These are phyloP conservation scores for Rhizopus sp. DNA, from an alignment of 371 early-diverging fungal genomes.

Conservation along the genomic window DNA sequence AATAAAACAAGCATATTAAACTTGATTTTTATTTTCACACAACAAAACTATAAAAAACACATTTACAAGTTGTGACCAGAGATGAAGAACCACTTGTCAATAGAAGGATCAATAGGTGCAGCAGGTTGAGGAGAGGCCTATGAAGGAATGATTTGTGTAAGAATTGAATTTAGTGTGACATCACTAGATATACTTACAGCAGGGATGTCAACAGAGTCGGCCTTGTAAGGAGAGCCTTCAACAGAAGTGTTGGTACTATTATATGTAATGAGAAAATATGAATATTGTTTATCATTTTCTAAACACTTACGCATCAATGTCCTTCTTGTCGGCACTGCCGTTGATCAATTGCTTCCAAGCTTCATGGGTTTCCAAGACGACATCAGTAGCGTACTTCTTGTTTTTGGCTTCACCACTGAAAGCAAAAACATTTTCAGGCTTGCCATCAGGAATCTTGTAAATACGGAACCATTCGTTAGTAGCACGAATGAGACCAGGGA, in stretches of 20 bases:
- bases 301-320: conserved; percentile 57
- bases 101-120: conserved; percentile 70
- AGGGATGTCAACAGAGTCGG: conserved; percentile 32
- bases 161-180: conserved; percentile 29
- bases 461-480: conserved; percentile 87
- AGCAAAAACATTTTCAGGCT: conserved; percentile 87
- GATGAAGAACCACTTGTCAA: conserved; percentile 98
- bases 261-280: background rate
- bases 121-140: conserved; percentile 45
- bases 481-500: conserved; percentile 83
- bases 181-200: conserved; percentile 40
- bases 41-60: too few species aligned
- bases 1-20: too few species aligned
- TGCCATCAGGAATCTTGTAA: conserved; percentile 94
- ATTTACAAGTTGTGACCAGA: conserved; percentile 12
- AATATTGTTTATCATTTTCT: background rate
- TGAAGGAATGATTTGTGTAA: conserved; percentile 7
- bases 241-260: conserved; percentile 28
- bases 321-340: conserved; percentile 62
- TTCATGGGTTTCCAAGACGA: conserved; percentile 89
- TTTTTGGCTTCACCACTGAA: conserved; percentile 87
- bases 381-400: conserved; percentile 83
- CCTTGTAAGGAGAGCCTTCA: conserved; percentile 66
- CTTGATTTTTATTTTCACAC: too few species aligned
- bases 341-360: conserved; percentile 88